phyloP scores from a whole-genome alignment of 2,329 filamentous ascomycete species.

The Colletotrichum eleusines region DNA sequence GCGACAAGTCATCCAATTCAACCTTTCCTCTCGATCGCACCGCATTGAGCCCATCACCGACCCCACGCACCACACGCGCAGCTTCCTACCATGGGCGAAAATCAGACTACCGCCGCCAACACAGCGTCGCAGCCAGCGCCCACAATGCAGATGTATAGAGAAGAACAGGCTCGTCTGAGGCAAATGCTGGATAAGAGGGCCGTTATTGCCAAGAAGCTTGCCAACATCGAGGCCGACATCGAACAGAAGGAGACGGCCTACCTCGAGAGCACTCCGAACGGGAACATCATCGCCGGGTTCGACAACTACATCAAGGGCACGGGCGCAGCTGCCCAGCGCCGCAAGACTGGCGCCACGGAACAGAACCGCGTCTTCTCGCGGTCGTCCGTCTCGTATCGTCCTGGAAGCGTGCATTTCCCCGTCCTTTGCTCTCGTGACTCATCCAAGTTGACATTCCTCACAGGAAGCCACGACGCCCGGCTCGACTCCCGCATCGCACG shows the following conservation, averaged over 20 bases:
- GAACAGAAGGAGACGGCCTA: constrained; percentile 87
- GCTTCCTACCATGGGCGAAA: constrained; percentile 35
- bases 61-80: neutral
- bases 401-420: constrained; percentile 43
- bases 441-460: constrained; percentile 24
- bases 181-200: constrained; percentile 59
- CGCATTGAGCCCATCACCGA: constrained; percentile 23
- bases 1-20: constrained; percentile 5
- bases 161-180: constrained; percentile 61
- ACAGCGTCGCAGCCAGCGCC: constrained; percentile 47
- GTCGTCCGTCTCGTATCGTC: constrained; percentile 72
- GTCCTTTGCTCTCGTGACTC: neutral
- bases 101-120: constrained; percentile 29
- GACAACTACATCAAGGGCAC: constrained; percentile 97
- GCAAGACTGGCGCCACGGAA: constrained; percentile 74
- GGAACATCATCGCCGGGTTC: constrained; percentile 98
- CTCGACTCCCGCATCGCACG: constrained; percentile 60
- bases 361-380: constrained; percentile 80
- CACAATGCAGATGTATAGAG: constrained; percentile 62
- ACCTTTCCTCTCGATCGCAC: constrained; percentile 18
- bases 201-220: constrained; percentile 51
- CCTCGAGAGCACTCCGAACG: constrained; percentile 87
- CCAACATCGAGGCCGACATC: constrained; percentile 79
- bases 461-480: constrained; percentile 59
- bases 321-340: constrained; percentile 72